These are phyloP conservation scores for Rutstroemia sp. DNA, from an alignment of 2,329 filamentous ascomycete genomes.

Conservation along the genomic window DNA sequence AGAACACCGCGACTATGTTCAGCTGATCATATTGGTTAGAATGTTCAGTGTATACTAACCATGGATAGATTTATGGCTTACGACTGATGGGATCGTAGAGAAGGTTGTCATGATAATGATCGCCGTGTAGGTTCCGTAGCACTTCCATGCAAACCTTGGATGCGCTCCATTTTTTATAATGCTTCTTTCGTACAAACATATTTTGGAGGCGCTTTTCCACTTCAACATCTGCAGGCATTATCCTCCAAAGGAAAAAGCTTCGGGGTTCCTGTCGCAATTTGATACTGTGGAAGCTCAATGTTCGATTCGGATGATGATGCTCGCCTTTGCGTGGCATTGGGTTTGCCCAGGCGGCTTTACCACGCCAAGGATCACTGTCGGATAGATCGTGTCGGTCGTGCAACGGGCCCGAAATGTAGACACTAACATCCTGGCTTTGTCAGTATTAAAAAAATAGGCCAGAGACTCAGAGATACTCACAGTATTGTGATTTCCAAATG, in stretches of 20 bases:
- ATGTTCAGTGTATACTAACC: too few species aligned
- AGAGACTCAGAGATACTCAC: not conserved
- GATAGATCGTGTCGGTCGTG: too few species aligned
- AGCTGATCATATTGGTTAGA: not conserved
- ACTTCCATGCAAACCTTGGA: not conserved
- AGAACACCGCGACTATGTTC: not conserved
- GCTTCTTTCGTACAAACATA: not conserved
- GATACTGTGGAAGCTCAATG: not conserved
- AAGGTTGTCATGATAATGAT: not conserved
- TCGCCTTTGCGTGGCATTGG: not conserved
- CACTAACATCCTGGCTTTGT: not conserved
- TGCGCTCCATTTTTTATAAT: not conserved
- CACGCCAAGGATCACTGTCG: not conserved
- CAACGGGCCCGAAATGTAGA: not conserved
- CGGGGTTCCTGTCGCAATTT: not conserved
- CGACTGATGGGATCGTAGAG: not conserved
- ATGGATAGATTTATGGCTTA: not conserved
- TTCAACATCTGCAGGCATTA: not conserved
- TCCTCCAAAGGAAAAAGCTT: not conserved
- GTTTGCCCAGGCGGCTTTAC: not conserved
- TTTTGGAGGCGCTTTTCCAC: too few species aligned
- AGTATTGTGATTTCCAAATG: not conserved
- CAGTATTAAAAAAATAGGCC: not conserved
- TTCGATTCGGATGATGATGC: not conserved
- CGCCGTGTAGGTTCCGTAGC: not conserved